Evolutionary conservation across 176 grass and related monocot species (phyloP).

Genomic region (Aegilops bicornis): DNA sequence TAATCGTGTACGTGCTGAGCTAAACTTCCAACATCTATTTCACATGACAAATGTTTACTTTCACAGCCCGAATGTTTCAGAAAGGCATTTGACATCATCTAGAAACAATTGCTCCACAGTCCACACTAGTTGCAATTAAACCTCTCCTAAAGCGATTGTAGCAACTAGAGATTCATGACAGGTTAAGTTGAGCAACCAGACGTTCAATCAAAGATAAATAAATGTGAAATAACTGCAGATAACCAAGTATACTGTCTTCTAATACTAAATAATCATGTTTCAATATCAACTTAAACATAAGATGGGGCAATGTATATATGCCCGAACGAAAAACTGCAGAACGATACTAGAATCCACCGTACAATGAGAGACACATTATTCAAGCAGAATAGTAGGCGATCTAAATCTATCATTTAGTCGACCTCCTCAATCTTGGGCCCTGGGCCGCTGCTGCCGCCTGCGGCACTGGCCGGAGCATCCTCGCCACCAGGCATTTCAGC

Average conservation of each 20-base stretch:
- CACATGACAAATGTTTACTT: constrained; percentile 11
- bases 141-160: constrained; percentile 53
- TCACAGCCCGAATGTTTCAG: constrained; percentile 77
- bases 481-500: constrained; percentile 60
- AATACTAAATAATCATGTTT: background rate
- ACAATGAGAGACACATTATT: constrained; percentile 18
- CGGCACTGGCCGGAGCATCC: constrained; percentile 47
- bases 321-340: background rate
- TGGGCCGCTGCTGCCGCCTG: constrained; percentile 54
- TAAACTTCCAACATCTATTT: constrained; percentile 8
- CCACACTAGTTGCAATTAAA: constrained; percentile 63
- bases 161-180: constrained; percentile 71
- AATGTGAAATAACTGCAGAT: background rate
- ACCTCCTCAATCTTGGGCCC: constrained; percentile 95
- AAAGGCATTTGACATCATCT: constrained; percentile 73
- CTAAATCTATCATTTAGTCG: constrained; percentile 47
- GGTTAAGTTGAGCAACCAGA: constrained; percentile 46
- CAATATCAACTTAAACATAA: background rate
- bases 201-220: background rate
- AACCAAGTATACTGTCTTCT: background rate
- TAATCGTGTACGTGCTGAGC: background rate
- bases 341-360: background rate
- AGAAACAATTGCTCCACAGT: constrained; percentile 56
- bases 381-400: background rate
- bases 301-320: background rate